Conservation (phyloP, 2,329 filamentous ascomycete species). For the Botrytis cinerea region DNA sequence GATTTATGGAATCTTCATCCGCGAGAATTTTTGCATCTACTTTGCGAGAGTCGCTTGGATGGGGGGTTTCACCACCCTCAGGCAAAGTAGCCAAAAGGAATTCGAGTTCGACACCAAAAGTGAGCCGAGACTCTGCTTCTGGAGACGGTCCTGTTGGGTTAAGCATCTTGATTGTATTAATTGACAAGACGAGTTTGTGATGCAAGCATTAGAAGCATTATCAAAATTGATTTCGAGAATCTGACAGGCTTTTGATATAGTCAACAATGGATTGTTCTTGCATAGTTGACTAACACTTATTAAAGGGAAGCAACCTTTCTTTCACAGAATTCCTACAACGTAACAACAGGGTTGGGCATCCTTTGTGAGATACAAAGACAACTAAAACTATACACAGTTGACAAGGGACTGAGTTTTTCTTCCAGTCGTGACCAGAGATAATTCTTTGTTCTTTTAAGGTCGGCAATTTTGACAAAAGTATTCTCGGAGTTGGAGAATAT, state of each 20-base stretch:
- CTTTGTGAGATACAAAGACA: background rate
- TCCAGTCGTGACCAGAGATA: background rate
- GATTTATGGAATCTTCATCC: background rate
- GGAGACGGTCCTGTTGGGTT: background rate
- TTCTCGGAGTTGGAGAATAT: background rate
- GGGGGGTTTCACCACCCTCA: background rate
- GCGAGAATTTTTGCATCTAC: background rate
- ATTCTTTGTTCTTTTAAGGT: background rate
- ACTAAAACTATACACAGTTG: background rate
- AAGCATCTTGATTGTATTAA: background rate
- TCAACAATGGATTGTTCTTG: background rate
- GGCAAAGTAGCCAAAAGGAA: background rate
- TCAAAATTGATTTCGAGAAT: too few relatives aligned
- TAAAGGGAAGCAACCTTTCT: background rate
- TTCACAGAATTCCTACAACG: background rate
- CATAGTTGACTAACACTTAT: background rate
- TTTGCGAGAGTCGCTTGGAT: conserved; percentile 7
- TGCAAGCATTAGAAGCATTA: too few relatives aligned
- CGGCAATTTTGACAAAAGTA: background rate
- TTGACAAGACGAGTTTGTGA: background rate
- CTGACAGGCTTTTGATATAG: background rate
- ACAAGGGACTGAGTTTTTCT: background rate
- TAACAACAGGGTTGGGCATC: background rate
- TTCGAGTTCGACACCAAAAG: conserved; percentile 19
- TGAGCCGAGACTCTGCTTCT: background rate